Percentiles rank a stretch among this genome's conserved stretches.
These are phyloP conservation scores for Phycomyces blakesleeanus DNA, from an alignment of 192 early-diverging fungal species.

Conservation along the genomic window DNA sequence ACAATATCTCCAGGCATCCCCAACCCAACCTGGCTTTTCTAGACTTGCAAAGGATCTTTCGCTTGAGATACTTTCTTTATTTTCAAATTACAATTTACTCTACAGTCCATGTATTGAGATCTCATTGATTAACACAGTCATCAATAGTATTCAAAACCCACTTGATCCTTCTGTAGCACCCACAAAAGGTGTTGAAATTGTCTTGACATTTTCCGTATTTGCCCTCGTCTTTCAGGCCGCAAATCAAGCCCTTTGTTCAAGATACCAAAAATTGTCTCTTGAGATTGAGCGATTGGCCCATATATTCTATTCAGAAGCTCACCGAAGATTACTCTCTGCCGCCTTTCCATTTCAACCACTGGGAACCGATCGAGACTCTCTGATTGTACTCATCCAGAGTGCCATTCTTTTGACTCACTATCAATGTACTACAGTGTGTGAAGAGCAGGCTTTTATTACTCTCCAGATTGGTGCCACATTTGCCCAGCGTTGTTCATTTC, in stretches of 20 bases:
- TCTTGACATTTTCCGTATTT: background rate
- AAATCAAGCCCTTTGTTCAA: background rate
- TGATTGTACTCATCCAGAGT: background rate
- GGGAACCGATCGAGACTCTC: background rate
- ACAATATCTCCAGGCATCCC: background rate
- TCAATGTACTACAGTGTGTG: conserved; percentile 8
- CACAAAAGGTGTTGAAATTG: background rate
- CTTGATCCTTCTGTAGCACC: background rate
- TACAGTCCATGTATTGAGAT: background rate
- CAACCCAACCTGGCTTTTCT: background rate
- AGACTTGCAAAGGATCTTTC: background rate
- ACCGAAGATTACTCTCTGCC: background rate
- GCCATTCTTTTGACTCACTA: conserved; percentile 12
- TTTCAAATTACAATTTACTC: background rate
- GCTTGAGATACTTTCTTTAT: background rate
- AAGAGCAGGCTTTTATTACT: conserved; percentile 16
- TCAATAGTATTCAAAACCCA: background rate
- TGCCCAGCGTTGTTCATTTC: conserved; percentile 3
- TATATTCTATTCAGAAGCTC: background rate
- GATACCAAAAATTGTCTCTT: background rate
- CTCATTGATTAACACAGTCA: background rate
- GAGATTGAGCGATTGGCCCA: background rate
- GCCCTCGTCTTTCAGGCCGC: background rate
- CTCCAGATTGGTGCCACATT: conserved; percentile 1
- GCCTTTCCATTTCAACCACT: background rate